These are phyloP conservation scores for Macrocybe gigantea DNA, from an alignment of 768 basidiomycete genomes.

Conservation along the genomic window DNA sequence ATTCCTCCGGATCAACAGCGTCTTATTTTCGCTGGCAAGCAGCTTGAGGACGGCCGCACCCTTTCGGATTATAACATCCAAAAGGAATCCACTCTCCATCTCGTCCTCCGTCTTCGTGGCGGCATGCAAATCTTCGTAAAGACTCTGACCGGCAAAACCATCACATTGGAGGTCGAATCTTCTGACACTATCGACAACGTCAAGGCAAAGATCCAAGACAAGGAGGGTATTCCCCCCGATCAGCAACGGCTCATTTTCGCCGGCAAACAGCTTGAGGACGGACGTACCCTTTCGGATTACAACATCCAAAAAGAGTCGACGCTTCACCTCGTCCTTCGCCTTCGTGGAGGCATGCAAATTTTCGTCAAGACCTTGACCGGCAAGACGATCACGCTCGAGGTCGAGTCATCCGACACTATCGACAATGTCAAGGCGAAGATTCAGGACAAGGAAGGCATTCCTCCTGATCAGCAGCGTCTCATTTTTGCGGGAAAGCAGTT, in stretches of 20 bases:
- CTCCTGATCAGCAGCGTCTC: conserved; percentile 73
- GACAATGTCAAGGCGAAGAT: conserved; percentile 77
- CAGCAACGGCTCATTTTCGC: conserved; percentile 92
- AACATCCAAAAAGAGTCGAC: conserved; percentile 82
- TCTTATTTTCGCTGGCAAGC: conserved; percentile 90
- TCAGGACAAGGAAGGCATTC: conserved; percentile 78
- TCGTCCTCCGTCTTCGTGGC: conserved; percentile 81
- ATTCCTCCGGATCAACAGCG: conserved; percentile 87
- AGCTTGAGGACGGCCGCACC: conserved; percentile 87
- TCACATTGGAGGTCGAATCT: conserved; percentile 89
- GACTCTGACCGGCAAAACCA: conserved; percentile 86
- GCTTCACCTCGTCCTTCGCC: conserved; percentile 67
- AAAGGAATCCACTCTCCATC: conserved; percentile 81
- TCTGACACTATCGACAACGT: conserved; percentile 93
- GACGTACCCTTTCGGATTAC: conserved; percentile 81
- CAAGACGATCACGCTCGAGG: conserved; percentile 72
- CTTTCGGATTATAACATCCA: conserved; percentile 89
- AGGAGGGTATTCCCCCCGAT: conserved; percentile 79
- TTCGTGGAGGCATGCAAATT: conserved; percentile 69
- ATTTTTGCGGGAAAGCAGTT: conserved; percentile 80
- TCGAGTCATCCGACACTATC: conserved; percentile 71
- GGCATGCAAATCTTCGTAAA: conserved; percentile 93
- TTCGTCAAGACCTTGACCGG: conserved; percentile 70
- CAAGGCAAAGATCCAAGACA: conserved; percentile 77
- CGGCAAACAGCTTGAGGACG: conserved; percentile 93